These are phyloP conservation scores for Gossypium schwendimanii DNA, from an alignment of 441 rosid species.

Conservation along the genomic window DNA sequence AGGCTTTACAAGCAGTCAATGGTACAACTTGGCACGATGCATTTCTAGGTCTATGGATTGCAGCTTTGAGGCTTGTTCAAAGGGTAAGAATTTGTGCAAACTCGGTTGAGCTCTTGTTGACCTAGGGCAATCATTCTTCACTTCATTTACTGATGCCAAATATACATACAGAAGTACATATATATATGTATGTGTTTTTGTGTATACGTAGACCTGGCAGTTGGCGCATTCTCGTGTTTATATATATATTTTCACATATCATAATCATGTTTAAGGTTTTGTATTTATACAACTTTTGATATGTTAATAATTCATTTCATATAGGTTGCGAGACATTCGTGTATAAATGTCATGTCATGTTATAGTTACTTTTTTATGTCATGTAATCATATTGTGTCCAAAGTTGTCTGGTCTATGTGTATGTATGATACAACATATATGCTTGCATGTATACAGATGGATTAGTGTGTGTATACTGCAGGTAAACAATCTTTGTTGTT, in stretches of 20 bases:
- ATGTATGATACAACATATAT: background rate
- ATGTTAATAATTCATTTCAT: background rate
- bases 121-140: background rate
- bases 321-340: background rate
- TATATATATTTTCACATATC: background rate
- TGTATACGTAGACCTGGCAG: background rate
- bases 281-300: background rate
- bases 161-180: background rate
- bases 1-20: slow-evolving; percentile 82
- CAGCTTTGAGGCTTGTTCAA: slow-evolving; percentile 88
- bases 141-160: background rate
- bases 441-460: background rate
- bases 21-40: slow-evolving; percentile 83
- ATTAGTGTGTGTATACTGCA: background rate
- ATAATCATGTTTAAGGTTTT: background rate
- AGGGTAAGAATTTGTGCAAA: slow-evolving; percentile 53
- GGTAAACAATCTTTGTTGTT: background rate
- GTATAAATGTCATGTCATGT: background rate
- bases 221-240: background rate
- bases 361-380: background rate
- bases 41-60: slow-evolving; percentile 86
- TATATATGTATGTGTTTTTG: background rate
- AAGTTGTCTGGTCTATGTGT: background rate
- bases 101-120: slow-evolving; percentile 12
- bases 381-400: background rate